These are phyloP conservation scores for Fusarium stilboides DNA, from an alignment of 2,329 filamentous ascomycete genomes.

Conservation along the genomic window DNA sequence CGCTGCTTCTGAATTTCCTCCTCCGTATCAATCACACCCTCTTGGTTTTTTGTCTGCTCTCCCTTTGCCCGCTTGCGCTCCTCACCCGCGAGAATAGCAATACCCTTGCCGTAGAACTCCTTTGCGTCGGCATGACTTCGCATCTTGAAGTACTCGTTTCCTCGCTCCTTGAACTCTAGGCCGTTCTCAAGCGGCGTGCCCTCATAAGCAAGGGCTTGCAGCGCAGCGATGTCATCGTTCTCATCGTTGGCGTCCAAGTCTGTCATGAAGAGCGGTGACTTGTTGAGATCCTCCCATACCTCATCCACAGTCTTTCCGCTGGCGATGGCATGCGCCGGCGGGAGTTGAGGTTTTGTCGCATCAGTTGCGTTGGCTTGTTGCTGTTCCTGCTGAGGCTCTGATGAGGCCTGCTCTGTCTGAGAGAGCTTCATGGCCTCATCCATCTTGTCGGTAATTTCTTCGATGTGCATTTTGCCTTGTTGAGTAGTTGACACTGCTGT, in stretches of 20 bases:
- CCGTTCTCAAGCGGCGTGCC: conserved; percentile 89
- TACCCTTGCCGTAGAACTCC: conserved; percentile 93
- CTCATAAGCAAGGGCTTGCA: conserved; percentile 93
- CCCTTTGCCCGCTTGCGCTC: conserved; percentile 68
- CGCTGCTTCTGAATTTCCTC: conserved; percentile 74
- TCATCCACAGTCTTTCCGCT: conserved; percentile 68
- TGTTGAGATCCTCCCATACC: conserved; percentile 70
- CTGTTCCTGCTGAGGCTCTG: not conserved
- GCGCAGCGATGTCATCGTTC: conserved; percentile 86
- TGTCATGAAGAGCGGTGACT: conserved; percentile 94
- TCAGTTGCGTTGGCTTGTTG: conserved; percentile 21
- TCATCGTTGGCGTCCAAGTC: conserved; percentile 88
- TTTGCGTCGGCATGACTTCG: conserved; percentile 85
- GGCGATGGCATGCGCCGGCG: conserved; percentile 60
- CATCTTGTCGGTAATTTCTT: conserved; percentile 62
- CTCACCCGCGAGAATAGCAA: conserved; percentile 78
- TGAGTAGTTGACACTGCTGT: not conserved
- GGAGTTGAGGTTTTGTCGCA: conserved; percentile 61
- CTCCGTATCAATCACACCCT: conserved; percentile 57
- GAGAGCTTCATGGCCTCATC: conserved; percentile 53
- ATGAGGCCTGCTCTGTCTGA: conserved; percentile 23
- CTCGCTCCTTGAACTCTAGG: conserved; percentile 88
- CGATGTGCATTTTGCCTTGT: conserved; percentile 55
- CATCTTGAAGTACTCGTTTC: conserved; percentile 87
- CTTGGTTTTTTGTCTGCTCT: conserved; percentile 51